Conservation (phyloP, 2,329 filamentous ascomycete species). For the Zasmidium cellare region DNA sequence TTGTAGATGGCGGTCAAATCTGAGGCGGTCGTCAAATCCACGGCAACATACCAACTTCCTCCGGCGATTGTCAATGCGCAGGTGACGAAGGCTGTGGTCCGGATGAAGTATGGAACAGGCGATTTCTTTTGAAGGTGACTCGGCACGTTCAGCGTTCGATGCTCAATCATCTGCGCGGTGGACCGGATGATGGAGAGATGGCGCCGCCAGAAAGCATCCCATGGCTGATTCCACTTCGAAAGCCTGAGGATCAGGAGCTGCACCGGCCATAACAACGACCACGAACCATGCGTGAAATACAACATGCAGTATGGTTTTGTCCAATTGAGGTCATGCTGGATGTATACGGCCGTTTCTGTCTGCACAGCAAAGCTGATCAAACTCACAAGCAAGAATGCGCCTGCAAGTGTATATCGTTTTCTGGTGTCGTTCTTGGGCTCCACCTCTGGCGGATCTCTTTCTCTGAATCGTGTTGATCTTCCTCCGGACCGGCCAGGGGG, state of each 20-base stretch:
- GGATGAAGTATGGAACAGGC: slow-evolving; percentile 72
- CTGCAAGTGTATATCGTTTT: slow-evolving; percentile 84
- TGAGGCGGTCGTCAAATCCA: slow-evolving; percentile 87
- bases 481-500: slow-evolving; percentile 43
- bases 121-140: slow-evolving; percentile 46
- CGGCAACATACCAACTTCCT: slow-evolving; percentile 92
- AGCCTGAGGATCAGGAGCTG: slow-evolving; percentile 79
- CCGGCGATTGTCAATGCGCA: slow-evolving; percentile 85
- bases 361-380: slow-evolving; percentile 88
- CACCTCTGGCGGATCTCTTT: slow-evolving; percentile 69
- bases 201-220: slow-evolving; percentile 80
- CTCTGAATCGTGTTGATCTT: slow-evolving; percentile 66
- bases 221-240: slow-evolving; percentile 75
- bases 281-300: slow-evolving; percentile 92
- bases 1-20: slow-evolving; percentile 99
- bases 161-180: slow-evolving; percentile 82
- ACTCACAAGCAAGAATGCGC: slow-evolving; percentile 77
- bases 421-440: slow-evolving; percentile 64
- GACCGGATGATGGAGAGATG: slow-evolving; percentile 64
- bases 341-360: slow-evolving; percentile 93
- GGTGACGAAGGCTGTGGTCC: slow-evolving; percentile 79
- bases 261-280: slow-evolving; percentile 83
- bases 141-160: slow-evolving; percentile 69
- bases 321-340: slow-evolving; percentile 90
- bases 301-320: slow-evolving; percentile 99